Evolutionary conservation across 768 basidiomycete species (phyloP).

Genomic region (Heimioporus sp.): DNA sequence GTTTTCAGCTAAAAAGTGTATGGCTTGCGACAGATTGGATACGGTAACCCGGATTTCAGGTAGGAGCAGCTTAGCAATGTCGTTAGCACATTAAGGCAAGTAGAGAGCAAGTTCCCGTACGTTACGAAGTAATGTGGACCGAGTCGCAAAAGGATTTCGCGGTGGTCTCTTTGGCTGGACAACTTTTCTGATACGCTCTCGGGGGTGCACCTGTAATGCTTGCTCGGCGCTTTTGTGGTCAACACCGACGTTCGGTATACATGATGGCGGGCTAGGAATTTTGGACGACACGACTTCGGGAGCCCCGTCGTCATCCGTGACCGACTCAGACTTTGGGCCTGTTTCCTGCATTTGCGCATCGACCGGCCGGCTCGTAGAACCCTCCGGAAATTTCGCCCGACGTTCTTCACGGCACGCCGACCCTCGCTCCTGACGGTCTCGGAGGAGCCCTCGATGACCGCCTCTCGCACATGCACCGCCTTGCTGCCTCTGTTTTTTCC

Average conservation of each 20-base stretch:
- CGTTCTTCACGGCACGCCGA: background rate
- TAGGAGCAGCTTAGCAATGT: slow-evolving; percentile 57
- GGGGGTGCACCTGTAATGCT: slow-evolving; percentile 1
- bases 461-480: slow-evolving; percentile 9
- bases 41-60: slow-evolving; percentile 87
- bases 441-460: background rate
- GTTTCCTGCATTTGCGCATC: slow-evolving; percentile 2
- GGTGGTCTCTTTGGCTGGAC: slow-evolving; percentile 49
- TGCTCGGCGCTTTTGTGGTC: slow-evolving; percentile 4
- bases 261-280: slow-evolving; percentile 9
- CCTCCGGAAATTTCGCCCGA: background rate
- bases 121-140: slow-evolving; percentile 74
- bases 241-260: slow-evolving; percentile 6
- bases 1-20: slow-evolving; percentile 87
- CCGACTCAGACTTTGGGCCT: slow-evolving; percentile 21
- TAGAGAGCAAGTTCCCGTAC: slow-evolving; percentile 40
- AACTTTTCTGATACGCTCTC: slow-evolving; percentile 21
- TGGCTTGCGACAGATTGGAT: slow-evolving; percentile 90
- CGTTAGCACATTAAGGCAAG: slow-evolving; percentile 3
- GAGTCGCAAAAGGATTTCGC: slow-evolving; percentile 63
- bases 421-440: slow-evolving; percentile 25
- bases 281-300: slow-evolving; percentile 66
- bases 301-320: slow-evolving; percentile 39
- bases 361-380: background rate
- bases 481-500: slow-evolving; percentile 45